Evolutionary conservation across 1,284 basidiomycete genomes (phyloP), one percentile per base, ranked within the genome.

Genomic region (Leucoagaricus sp.): DNA sequence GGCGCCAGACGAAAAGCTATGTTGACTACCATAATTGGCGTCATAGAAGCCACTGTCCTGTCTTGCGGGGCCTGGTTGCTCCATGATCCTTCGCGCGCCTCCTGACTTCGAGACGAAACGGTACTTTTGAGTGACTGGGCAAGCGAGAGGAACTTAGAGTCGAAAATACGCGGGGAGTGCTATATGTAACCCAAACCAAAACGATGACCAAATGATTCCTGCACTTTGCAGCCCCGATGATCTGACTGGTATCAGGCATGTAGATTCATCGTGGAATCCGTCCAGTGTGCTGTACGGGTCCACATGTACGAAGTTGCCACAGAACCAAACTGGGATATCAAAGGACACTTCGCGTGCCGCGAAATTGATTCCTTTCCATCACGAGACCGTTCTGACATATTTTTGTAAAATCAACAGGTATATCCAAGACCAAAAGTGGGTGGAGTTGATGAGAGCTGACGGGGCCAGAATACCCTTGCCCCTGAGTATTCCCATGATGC

Each of bases 11-110:
- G 60, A 66, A 49, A 74, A 58, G 60, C 69, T 75, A 1, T 67
- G 68, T 42, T 58, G 65, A 58, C 69, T 72, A 56, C 61, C 66
- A 60, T 65, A 55, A 58, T 67, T 57, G 41, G 65, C 64, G 45
- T 72, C 66, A 58, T 73, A 73, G 48, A 75, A 61, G 36, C 72
- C 72, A 60, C 74, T 77, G 58, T 67, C 74, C 33, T 66, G 68
- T 49, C 71, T 62, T 19, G 72, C 64, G 50, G 69, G 69, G 47
- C 65, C 65, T 55, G 69, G 57, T 63, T 79, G 68, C 61, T 80
- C 75, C 81, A 83, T 81, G 55, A 58, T 63, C 60, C 61, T 60
- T 62, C 53, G 56, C 53, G 28, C 4, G n/a, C 42, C 38, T 26
- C 28, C 28, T 21, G 31, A 26, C 23, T 17, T 25, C 13, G 12